phyloP scores from a whole-genome alignment of 2,329 filamentous ascomycete genomes.

The Cadophora luteo-olivacea region DNA sequence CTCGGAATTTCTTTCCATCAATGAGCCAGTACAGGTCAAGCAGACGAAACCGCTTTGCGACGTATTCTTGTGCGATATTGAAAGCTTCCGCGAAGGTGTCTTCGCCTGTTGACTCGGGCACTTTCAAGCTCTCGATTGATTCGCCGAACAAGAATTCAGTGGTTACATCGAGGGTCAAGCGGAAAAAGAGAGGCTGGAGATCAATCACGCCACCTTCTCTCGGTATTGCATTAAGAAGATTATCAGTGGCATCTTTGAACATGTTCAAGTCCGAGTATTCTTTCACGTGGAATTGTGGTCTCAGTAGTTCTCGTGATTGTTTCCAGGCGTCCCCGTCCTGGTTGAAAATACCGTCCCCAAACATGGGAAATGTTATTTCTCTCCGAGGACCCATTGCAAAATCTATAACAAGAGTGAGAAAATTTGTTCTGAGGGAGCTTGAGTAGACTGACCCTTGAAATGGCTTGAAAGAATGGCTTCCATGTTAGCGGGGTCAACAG shows the following conservation, averaged over 20 bases:
- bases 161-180: slow-evolving; percentile 65
- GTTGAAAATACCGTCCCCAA: slow-evolving; percentile 62
- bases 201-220: background rate
- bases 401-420: slow-evolving; percentile 41
- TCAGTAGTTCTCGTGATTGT: slow-evolving; percentile 56
- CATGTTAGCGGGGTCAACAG: slow-evolving; percentile 41
- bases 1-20: slow-evolving; percentile 30
- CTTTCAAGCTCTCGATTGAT: slow-evolving; percentile 23
- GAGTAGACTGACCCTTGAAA: slow-evolving; percentile 31
- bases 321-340: slow-evolving; percentile 54
- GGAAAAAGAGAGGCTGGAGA: slow-evolving; percentile 48
- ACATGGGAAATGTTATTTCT: slow-evolving; percentile 52
- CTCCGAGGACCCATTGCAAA: slow-evolving; percentile 55
- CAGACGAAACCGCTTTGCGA: slow-evolving; percentile 39
- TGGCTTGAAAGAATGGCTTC: slow-evolving; percentile 40
- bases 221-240: background rate
- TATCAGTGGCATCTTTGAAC: slow-evolving; percentile 59
- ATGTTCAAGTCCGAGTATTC: slow-evolving; percentile 56
- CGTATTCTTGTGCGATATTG: slow-evolving; percentile 45
- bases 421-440: background rate
- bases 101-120: slow-evolving; percentile 39
- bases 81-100: slow-evolving; percentile 47
- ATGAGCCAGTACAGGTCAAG: slow-evolving; percentile 32
- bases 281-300: slow-evolving; percentile 58
- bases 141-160: slow-evolving; percentile 28